Percentiles rank a stretch among this genome's conserved stretches.
Evolutionary conservation across 192 early-diverging fungal species (phyloP).

Genomic region (Podila epigama): DNA sequence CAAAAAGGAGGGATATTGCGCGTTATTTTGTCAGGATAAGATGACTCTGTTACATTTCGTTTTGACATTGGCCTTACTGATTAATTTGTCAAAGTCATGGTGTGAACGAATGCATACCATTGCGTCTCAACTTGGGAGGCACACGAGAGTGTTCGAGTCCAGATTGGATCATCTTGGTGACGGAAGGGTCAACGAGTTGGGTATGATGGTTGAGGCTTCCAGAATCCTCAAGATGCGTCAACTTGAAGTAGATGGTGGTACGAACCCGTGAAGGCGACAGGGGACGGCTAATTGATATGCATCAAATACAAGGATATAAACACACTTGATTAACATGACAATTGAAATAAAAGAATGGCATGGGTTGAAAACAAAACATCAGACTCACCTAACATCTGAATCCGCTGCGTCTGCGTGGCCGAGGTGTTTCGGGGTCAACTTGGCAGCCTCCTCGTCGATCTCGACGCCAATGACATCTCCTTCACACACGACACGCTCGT

Average conservation of each 20-base stretch:
- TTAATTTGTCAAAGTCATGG: slow-evolving; percentile 20
- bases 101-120: slow-evolving; percentile 1
- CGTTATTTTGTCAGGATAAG: no score
- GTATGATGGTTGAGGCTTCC: slow-evolving; percentile 32
- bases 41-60: no score
- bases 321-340: background rate
- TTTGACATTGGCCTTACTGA: background rate
- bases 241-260: slow-evolving; percentile 47
- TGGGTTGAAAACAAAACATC: no score
- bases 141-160: slow-evolving; percentile 68
- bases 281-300: slow-evolving; percentile 16
- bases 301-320: no score
- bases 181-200: slow-evolving; percentile 57
- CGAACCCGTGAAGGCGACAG: slow-evolving; percentile 14
- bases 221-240: slow-evolving; percentile 41
- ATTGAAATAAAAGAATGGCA: no score
- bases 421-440: slow-evolving; percentile 50
- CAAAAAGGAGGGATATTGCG: no score
- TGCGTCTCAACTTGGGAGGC: slow-evolving; percentile 49
- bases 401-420: slow-evolving; percentile 46
- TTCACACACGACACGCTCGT: slow-evolving; percentile 69
- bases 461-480: slow-evolving; percentile 71
- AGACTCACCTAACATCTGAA: slow-evolving; percentile 51
- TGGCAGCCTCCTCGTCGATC: slow-evolving; percentile 66
- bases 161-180: slow-evolving; percentile 69